Base-by-base conservation (phyloP, 2,329 filamentous ascomycete species). In the Fusarium falciforme region DNA sequence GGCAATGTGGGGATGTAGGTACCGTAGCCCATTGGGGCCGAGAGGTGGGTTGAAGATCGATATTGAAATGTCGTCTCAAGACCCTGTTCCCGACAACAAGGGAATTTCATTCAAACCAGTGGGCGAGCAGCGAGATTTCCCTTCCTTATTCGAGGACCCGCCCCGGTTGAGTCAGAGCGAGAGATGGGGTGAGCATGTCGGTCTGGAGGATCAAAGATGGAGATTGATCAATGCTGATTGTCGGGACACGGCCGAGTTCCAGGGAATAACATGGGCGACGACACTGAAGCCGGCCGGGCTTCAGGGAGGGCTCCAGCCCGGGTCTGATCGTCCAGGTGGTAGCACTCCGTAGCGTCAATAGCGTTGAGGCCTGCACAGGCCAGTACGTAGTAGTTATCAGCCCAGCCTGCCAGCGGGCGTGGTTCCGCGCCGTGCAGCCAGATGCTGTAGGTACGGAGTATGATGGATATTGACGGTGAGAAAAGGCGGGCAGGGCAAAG, bases 21-120 rank as follows among this genome's bases (percentile, higher is more conserved):
- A 42, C 64, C 47, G 66, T 16, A 70, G 64, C 38, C 59, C 42
- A 76, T 76, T 76, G 67, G 73, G 65, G 63, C 20, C 63, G 59
- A 61, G 47, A 68, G 69, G 55, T 38, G 64, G 61, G 47, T 67
- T 75, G 76, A 67, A 76, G 66, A 78, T 77, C 74, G 66, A 77
- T 77, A 70, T 72, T 77, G 74, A 67, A 65, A 27, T 66, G 67
- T 68, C 52, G 68, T 73, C 65, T 75, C 55, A 47, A 76, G 70
- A 66, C 66, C 70, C 67, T 73, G 74, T 44, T 52, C 52, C 59
- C 38, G 58, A 25, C 66, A 59, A 70, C 70, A 67, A 67, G 64
- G 68, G 33, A 40, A 67, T 44, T 44, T 44, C 40, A 16, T 14
- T 44, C 40, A 70, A 72, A 61, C 59, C 70, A 59, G 68, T 70